Percentiles rank a stretch among this genome's conserved stretches.
Evolutionary conservation across 1,139 yeast genomes (phyloP).

Genomic region (Suhomyces yuchorum): DNA sequence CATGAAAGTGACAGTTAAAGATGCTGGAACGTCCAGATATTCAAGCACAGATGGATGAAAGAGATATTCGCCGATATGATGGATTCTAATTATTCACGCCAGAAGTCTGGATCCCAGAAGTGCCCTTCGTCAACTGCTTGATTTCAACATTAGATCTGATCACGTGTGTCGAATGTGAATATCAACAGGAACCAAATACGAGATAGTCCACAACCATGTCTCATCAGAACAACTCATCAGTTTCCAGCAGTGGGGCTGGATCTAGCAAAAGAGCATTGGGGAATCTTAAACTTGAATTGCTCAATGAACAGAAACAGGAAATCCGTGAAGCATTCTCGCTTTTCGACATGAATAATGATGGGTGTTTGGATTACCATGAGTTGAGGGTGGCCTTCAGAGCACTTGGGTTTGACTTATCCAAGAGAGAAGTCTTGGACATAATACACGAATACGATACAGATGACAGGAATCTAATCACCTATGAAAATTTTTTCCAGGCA

Average conservation of each 20-base stretch:
- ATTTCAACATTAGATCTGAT: not conserved
- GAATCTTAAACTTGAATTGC: slow-evolving; percentile 59
- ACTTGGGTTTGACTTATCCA: slow-evolving; percentile 83
- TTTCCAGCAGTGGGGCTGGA: slow-evolving; percentile 17
- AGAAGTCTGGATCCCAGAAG: no score
- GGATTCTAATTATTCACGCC: no score
- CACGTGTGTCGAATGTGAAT: not conserved
- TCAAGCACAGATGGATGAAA: no score
- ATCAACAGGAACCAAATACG: slow-evolving; percentile 10
- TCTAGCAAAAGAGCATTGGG: slow-evolving; percentile 30
- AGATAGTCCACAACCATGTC: slow-evolving; percentile 14
- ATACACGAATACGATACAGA: slow-evolving; percentile 82
- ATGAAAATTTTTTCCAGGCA: slow-evolving; percentile 78
- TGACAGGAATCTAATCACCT: slow-evolving; percentile 70
- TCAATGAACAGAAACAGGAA: slow-evolving; percentile 90
- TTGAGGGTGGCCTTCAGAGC: slow-evolving; percentile 91
- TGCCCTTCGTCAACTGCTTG: no score
- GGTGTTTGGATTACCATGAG: slow-evolving; percentile 88
- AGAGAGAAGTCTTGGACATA: slow-evolving; percentile 77
- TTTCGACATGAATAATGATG: slow-evolving; percentile 92
- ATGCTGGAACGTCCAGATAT: no score
- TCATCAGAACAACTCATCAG: slow-evolving; percentile 18
- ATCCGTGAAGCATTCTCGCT: slow-evolving; percentile 90
- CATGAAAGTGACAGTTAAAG: no score
- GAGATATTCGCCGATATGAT: no score